Conservation (phyloP, 2,329 filamentous ascomycete genomes). For the Trichoderma atrobrunneum region DNA sequence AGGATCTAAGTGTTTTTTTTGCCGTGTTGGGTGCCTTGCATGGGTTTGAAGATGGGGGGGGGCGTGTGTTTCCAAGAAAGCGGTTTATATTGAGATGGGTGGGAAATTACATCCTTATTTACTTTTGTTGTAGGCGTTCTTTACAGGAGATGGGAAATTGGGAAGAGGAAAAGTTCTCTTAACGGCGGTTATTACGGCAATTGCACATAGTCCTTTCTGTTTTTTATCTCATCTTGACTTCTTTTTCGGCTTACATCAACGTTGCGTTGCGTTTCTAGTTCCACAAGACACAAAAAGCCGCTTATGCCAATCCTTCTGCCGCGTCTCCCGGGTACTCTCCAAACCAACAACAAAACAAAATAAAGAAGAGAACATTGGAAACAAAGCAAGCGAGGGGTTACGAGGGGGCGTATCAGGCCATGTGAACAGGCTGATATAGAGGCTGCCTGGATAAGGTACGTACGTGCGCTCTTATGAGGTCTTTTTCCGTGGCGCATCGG, state of each 20-base stretch:
- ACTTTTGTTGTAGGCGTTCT: not conserved
- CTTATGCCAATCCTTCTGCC: not conserved
- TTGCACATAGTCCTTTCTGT: fast-evolving
- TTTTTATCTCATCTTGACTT: not conserved
- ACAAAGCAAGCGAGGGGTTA: not conserved
- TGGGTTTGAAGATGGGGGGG: not conserved
- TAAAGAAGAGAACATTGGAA: not conserved
- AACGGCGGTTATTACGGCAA: not conserved
- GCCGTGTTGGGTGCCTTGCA: constrained; percentile 14
- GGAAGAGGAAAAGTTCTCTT: not conserved
- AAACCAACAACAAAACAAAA: not conserved
- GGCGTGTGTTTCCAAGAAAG: not conserved
- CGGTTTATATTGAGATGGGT: not conserved
- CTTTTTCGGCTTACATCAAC: not conserved
- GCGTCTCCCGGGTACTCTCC: not conserved
- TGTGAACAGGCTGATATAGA: not conserved
- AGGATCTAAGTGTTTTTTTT: not conserved
- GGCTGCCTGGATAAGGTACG: not conserved
- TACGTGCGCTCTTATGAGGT: not conserved
- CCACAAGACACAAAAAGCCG: not conserved
- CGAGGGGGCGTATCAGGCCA: not conserved
- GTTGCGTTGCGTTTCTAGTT: not conserved
- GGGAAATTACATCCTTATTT: not conserved
- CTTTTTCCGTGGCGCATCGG: not conserved
- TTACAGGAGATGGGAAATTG: not conserved